A percentile compares a stretch with the other conserved stretches of the same genome.
Conservation (phyloP, 352 stramenopile species). For the Phytophthora kernoviae region DNA sequence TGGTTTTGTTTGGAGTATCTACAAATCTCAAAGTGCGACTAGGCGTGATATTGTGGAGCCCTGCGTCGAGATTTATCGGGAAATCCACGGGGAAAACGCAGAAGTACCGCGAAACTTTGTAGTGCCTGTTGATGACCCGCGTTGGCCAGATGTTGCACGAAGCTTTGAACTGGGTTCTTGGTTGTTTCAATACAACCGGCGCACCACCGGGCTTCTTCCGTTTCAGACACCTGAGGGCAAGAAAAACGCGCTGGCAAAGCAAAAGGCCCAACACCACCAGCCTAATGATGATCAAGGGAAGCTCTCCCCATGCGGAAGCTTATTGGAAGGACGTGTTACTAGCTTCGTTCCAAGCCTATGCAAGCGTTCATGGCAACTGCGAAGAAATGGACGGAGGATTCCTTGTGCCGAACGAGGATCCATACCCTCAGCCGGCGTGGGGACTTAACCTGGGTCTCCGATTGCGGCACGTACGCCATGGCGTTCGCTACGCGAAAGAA, state of each 20-base stretch:
- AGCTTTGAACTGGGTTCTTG: slow-evolving; percentile 89
- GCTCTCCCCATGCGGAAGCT: slow-evolving; percentile 58
- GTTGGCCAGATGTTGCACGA: slow-evolving; percentile 86
- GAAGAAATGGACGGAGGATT: slow-evolving; percentile 61
- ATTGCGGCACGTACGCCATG: slow-evolving; percentile 69
- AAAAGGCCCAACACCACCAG: slow-evolving; percentile 11
- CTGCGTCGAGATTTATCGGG: slow-evolving; percentile 78
- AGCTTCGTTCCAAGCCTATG: slow-evolving; percentile 62
- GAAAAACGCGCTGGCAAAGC: slow-evolving; percentile 19
- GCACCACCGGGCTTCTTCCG: slow-evolving; percentile 40
- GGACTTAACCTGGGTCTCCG: slow-evolving; percentile 75
- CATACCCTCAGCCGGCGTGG: slow-evolving; percentile 63
- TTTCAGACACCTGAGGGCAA: slow-evolving; percentile 48
- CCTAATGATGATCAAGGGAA: slow-evolving; percentile 7
- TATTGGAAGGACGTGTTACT: slow-evolving; percentile 83
- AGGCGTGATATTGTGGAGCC: slow-evolving; percentile 63
- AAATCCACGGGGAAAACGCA: slow-evolving; percentile 73
- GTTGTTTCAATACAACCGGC: slow-evolving; percentile 70
- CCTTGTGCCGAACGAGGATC: slow-evolving; percentile 57
- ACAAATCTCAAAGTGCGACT: slow-evolving; percentile 49
- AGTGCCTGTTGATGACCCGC: slow-evolving; percentile 71
- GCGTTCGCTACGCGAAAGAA: slow-evolving; percentile 68
- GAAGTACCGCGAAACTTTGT: slow-evolving; percentile 68
- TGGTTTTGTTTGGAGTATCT: slow-evolving; percentile 92
- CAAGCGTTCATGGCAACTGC: slow-evolving; percentile 52